Base-by-base conservation (phyloP, 306 rosid genomes). In the Luffa acutangula region DNA sequence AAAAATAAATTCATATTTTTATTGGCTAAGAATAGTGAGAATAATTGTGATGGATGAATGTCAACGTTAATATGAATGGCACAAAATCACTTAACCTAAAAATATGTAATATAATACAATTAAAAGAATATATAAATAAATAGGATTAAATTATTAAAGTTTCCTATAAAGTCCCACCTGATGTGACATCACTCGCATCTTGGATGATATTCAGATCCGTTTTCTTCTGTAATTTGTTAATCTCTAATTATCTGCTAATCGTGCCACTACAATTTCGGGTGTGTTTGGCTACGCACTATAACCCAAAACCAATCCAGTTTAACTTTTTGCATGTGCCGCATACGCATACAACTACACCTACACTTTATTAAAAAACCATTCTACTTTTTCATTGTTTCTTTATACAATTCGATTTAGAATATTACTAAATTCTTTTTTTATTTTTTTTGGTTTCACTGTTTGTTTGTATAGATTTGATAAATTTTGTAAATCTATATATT, bases 231-330 rank as follows among this genome's bases (percentile, higher is more conserved):
- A 49, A 43, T 70, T 43, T 70, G 18, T 42, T 72, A 12, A 48
- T 66, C 49, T 18, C 46, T 43, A n/a, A 69, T 43, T 69, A 69
- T 69, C 43, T 41, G 7, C 74, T 67, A 67, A 39, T 66, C 20
- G 75, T 46, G 41, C 11, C 75, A 45, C 33, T 11, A 71, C 2
- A 46, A 46, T 12, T 25, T 72, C 25, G 42, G 78, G 46, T 48
- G 25, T 74, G 46, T 74, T 74, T 74, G 78, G 78, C 62, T 74
- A 74, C 78, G 78, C 58, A 74, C 31, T 15, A 51, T 74, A 74
- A 33, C 78, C 59, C 15, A 73, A 49, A 48, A 15, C 46, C 14
- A 15, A 49, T 33, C 78, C 62, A 15, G 31, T 36, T 51, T 51
- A 15, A 33, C 60, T 74, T 74, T 72, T 51, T 25, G 31, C 78